Percentiles rank a stretch among this genome's conserved stretches.
Evolutionary conservation across 208 protist species (phyloP).

Genomic region (Trypanosoma vivax): DNA sequence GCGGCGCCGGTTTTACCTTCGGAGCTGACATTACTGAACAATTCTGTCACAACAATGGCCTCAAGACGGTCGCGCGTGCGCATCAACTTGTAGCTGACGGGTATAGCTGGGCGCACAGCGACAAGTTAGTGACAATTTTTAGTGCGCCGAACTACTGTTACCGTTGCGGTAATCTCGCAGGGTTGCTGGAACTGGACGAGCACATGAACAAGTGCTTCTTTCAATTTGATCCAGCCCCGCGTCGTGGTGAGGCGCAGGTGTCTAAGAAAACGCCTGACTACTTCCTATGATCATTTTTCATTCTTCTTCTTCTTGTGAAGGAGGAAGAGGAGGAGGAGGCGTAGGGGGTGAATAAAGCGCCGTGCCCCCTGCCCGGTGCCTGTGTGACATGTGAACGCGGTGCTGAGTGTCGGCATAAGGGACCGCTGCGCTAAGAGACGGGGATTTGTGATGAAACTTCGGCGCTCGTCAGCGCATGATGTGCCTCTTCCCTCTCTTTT

Average conservation of each 20-base stretch:
- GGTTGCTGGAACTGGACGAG: conserved; percentile 98
- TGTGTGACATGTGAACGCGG: no score
- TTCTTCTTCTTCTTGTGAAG: no score
- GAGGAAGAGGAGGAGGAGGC: background rate
- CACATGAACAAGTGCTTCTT: conserved; percentile 98
- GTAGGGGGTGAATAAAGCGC: no score
- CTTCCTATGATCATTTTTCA: conserved; percentile 92
- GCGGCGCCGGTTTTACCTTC: conserved; percentile 98
- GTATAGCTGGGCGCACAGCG: conserved; percentile 97
- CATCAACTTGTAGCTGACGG: conserved; percentile 98
- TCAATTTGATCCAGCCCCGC: conserved; percentile 98
- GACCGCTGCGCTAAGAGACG: no score
- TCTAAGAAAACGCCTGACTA: conserved; percentile 98
- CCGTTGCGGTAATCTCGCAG: conserved; percentile 95
- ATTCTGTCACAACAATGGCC: conserved; percentile 98
- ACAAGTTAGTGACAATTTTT: conserved; percentile 99
- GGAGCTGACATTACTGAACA: conserved; percentile 97
- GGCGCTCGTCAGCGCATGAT: no score
- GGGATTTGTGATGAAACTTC: no score
- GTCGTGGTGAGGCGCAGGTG: conserved; percentile 95
- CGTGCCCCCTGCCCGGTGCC: no score
- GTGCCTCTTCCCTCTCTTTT: no score
- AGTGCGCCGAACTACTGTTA: conserved; percentile 99
- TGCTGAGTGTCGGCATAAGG: no score
- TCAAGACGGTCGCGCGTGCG: conserved; percentile 94